These are phyloP conservation scores for Naganishia antarctica DNA, from an alignment of 768 basidiomycete species.

Conservation along the genomic window DNA sequence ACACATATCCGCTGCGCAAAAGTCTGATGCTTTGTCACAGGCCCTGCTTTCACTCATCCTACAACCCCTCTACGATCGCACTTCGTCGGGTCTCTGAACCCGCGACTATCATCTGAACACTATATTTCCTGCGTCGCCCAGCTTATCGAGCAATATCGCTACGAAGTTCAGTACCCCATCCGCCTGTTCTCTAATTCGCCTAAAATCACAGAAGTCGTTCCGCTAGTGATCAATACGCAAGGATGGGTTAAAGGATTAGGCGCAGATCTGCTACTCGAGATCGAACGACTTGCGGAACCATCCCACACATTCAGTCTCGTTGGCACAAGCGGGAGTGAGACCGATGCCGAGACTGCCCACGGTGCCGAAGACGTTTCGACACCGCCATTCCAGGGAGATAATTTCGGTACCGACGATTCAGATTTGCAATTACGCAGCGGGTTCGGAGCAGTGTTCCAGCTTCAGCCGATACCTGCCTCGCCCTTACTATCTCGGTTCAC, in stretches of 20 bases:
- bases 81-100: conserved; percentile 73
- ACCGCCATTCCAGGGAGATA: conserved; percentile 32
- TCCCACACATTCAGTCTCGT: conserved; percentile 56
- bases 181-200: conserved; percentile 38
- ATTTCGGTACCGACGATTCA: conserved; percentile 1
- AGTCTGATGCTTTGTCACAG: conserved; percentile 50
- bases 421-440: conserved; percentile 2
- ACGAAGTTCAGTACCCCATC: conserved; percentile 57
- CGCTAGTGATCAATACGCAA: conserved; percentile 90
- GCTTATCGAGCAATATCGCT: conserved; percentile 55
- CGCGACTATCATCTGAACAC: conserved; percentile 66
- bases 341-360: background rate
- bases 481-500: conserved; percentile 53
- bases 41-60: conserved; percentile 83
- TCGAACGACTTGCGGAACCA: conserved; percentile 64
- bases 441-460: conserved; percentile 14
- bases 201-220: conserved; percentile 60
- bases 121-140: conserved; percentile 69
- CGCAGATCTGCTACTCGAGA: conserved; percentile 65
- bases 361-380: conserved; percentile 21
- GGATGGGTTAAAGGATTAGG: conserved; percentile 96
- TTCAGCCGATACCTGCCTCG: conserved; percentile 56
- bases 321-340: conserved; percentile 21
- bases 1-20: too few relatives aligned
- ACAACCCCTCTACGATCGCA: conserved; percentile 67